phyloP scores from a whole-genome alignment of 2,329 filamentous ascomycete genomes.

The Microcyclospora tardicrescens region DNA sequence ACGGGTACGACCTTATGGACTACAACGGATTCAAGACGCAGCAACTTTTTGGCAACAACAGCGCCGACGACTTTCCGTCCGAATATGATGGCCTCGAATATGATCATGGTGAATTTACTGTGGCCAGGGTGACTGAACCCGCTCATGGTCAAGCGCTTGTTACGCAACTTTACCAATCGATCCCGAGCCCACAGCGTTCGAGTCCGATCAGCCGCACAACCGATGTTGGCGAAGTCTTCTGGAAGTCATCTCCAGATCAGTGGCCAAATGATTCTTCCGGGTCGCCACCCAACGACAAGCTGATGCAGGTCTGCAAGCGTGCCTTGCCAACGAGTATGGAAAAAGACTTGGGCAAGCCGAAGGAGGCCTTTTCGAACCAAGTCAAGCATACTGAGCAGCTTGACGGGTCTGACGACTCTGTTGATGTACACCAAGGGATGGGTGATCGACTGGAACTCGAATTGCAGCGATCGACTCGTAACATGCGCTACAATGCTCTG shows the following conservation, averaged over 20 bases:
- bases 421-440: conserved; percentile 5
- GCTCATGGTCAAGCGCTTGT: not conserved
- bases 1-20: conserved; percentile 3
- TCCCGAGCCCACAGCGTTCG: conserved; percentile 6
- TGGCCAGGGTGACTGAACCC: not conserved
- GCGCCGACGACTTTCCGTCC: not conserved
- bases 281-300: not conserved
- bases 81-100: conserved; percentile 2
- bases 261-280: not conserved
- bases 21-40: conserved; percentile 12
- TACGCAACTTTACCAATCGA: conserved; percentile 5
- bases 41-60: conserved; percentile 5
- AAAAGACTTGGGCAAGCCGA: not conserved
- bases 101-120: not conserved
- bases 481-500: conserved; percentile 17
- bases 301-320: not conserved
- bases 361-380: no score
- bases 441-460: conserved; percentile 13
- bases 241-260: conserved; percentile 5
- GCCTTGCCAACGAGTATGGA: not conserved
- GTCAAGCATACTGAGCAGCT: not conserved
- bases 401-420: not conserved
- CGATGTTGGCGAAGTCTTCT: conserved; percentile 9
- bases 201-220: conserved; percentile 4
- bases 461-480: conserved; percentile 14